Base-by-base conservation (phyloP, 176 grass and related monocot genomes). In the Panicum miliaceum region DNA sequence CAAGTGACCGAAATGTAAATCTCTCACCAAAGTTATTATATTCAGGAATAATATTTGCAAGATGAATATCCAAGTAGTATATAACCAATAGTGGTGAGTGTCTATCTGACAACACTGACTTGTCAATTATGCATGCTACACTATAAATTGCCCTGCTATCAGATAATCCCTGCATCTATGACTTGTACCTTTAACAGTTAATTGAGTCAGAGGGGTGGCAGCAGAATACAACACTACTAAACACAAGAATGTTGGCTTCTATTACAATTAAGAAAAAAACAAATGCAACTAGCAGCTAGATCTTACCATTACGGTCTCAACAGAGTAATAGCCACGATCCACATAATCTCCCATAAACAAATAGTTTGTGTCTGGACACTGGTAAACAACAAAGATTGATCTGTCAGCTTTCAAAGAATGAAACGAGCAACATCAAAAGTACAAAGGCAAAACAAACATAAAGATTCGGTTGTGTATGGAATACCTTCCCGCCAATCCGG, bases 311-410 rank as follows among this genome's bases (percentile, higher is more conserved):
- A 97, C 94, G 84, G 94, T 97, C 79, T 97, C 94, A 78, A 97
- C 94, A 60, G 94, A 97, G 87, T 97, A 97, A 80, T 94, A 97
- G 19, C 94, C 94, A 90, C 94, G 91, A 40, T 97, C 94, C 10
- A 97, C 94, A 64, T 91, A 97, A 92, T 97, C 94, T 19, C 91
- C 94, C 94, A 97, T 97, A 85, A 97, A 97, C 84, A 97, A 83
- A 80, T 97, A 97, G 80, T 97, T 97, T 11, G 94, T 97, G 84
- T 97, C 89, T 82, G 94, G 94, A 53, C 94, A 97, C 94, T 97
- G 65, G 52, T 25, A 89, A 84, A 80, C 65, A 86, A 81, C 12
- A 88, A 64, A 86, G 20, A 53, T 83, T 51, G 67, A 29, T 22
- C 1, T 66, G 48, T 87, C 50, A 83, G 67, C 64, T 74, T 82